Conservation (phyloP, 2,329 filamentous ascomycete genomes). For the Coleophoma cylindrospora region DNA sequence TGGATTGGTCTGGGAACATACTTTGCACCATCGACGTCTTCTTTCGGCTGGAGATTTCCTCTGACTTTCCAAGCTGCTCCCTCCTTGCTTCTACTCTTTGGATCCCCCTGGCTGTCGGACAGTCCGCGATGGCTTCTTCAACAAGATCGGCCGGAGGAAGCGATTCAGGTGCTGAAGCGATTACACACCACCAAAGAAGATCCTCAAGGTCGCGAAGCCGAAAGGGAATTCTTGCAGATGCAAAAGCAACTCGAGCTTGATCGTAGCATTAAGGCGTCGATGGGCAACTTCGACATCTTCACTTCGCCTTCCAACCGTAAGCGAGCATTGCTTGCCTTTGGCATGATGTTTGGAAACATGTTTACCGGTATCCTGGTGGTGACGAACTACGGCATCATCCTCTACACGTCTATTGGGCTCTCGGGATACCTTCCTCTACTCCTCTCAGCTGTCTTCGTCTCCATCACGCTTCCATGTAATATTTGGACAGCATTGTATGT, state of each 20-base stretch:
- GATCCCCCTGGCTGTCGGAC: too few species aligned
- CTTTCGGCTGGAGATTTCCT: not conserved
- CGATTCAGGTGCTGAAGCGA: too few species aligned
- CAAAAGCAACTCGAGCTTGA: not conserved
- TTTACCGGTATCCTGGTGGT: not conserved
- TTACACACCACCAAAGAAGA: not conserved
- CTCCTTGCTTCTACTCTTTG: too few species aligned
- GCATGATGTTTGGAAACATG: not conserved
- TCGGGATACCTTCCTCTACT: conserved; percentile 34
- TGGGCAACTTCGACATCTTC: not conserved
- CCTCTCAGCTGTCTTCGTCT: conserved; percentile 37
- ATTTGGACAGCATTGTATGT: conserved; percentile 34
- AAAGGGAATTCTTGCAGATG: not conserved
- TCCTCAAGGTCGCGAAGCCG: not conserved
- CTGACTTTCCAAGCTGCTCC: not conserved
- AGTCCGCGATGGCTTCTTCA: too few species aligned
- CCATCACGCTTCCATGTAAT: conserved; percentile 33
- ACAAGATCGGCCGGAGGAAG: too few species aligned
- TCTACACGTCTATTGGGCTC: conserved; percentile 31
- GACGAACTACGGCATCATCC: conserved; percentile 34
- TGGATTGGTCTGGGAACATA: not conserved
- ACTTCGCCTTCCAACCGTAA: not conserved
- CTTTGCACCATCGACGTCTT: not conserved
- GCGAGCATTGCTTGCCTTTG: not conserved
- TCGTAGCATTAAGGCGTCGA: not conserved